Evolutionary conservation across 495 filamentous ascomycete species (phyloP).

Genomic region (Daldinia loculata): DNA sequence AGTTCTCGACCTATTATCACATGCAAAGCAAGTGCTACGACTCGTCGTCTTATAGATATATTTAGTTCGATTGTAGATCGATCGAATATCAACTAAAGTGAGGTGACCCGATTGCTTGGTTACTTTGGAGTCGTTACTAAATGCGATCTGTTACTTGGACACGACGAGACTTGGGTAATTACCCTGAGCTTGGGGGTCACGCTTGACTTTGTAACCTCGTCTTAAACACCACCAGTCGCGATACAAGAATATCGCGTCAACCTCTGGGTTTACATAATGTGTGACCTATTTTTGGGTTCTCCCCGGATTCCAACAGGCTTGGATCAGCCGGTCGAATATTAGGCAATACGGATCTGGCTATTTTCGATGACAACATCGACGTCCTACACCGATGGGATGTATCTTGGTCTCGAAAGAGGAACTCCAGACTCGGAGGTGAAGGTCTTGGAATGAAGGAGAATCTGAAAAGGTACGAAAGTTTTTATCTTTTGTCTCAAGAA

Average conservation of each 20-base stretch:
- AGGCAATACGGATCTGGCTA: conserved; percentile 21
- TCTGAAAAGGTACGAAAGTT: background rate
- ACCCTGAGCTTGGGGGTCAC: background rate
- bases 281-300: conserved; percentile 15
- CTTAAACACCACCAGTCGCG: background rate
- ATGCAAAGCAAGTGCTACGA: background rate
- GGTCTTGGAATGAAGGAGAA: background rate
- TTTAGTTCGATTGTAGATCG: background rate
- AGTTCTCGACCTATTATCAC: background rate
- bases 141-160: background rate
- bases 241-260: background rate
- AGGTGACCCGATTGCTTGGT: background rate
- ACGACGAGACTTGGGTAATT: background rate
- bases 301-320: conserved; percentile 12
- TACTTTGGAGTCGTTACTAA: background rate
- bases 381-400: conserved; percentile 2
- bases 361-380: background rate
- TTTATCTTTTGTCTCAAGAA: background rate
- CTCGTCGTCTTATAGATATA: background rate
- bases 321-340: background rate
- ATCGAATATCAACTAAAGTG: background rate
- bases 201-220: background rate
- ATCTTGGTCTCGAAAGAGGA: conserved; percentile 9
- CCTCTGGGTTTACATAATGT: background rate
- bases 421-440: background rate